phyloP scores from a whole-genome alignment of 495 filamentous ascomycete species.

The Neurospora hispaniola region DNA sequence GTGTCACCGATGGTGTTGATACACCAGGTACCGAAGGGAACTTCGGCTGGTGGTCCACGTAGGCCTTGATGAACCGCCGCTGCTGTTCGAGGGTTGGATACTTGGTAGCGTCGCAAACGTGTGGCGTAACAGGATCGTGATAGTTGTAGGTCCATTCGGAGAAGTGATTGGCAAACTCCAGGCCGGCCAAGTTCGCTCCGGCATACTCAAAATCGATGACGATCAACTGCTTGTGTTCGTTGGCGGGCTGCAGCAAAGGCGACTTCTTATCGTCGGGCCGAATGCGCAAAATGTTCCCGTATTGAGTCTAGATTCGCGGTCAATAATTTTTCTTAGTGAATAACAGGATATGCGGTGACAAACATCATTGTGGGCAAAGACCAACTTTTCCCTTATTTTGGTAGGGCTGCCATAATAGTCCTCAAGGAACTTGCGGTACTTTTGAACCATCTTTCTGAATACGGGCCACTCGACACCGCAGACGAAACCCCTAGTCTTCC shows the following conservation, averaged over 20 bases:
- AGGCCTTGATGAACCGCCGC: constrained; percentile 70
- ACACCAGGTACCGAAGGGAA: constrained; percentile 32
- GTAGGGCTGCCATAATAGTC: constrained; percentile 56
- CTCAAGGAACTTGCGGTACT: constrained; percentile 64
- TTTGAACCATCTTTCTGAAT: constrained; percentile 67
- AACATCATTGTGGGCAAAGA: constrained; percentile 98
- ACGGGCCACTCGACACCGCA: constrained; percentile 76
- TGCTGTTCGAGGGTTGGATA: constrained; percentile 82
- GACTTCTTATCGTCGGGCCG: constrained; percentile 69
- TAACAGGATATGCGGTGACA: constrained; percentile 20
- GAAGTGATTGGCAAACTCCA: constrained; percentile 98
- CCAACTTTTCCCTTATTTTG: constrained; percentile 60
- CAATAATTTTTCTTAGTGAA: not conserved
- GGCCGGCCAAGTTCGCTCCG: constrained; percentile 72
- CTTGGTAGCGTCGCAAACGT: constrained; percentile 50
- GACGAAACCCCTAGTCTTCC: constrained; percentile 62
- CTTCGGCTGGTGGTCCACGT: constrained; percentile 67
- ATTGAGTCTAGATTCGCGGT: constrained; percentile 63
- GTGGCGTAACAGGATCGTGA: constrained; percentile 54
- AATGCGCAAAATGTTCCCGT: constrained; percentile 93
- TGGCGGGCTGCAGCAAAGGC: constrained; percentile 75
- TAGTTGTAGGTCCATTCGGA: constrained; percentile 99
- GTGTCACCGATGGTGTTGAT: constrained; percentile 44
- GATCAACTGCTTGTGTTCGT: constrained; percentile 87
- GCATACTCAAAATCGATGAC: constrained; percentile 99